Evolutionary conservation across 164 flowering plant species (phyloP).

Genomic region (Sedum album): DNA sequence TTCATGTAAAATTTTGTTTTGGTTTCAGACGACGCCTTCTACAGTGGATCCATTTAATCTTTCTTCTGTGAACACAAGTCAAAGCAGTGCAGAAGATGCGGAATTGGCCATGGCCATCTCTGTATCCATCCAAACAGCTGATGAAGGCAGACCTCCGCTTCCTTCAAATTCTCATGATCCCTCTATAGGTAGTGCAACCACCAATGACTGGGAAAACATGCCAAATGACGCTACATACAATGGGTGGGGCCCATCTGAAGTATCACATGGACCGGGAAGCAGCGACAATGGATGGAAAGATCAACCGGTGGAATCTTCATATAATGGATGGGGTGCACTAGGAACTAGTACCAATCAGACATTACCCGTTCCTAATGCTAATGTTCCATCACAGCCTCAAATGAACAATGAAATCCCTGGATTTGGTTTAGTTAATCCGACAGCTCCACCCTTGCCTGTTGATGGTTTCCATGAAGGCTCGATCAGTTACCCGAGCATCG

Average conservation of each 20-base stretch:
- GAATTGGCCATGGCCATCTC: constrained; percentile 13
- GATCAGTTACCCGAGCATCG: constrained; percentile 12
- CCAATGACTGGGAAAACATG: constrained; percentile 9
- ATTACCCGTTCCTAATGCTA: not conserved
- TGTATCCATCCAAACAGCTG: constrained; percentile 12
- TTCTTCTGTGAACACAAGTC: constrained; percentile 7
- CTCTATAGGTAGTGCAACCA: constrained; percentile 2
- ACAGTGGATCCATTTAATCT: not conserved
- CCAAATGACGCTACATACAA: not conserved
- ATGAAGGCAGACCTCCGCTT: constrained; percentile 3
- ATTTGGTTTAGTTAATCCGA: constrained; percentile 1
- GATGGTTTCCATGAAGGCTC: constrained; percentile 12
- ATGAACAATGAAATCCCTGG: not conserved
- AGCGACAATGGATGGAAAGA: constrained; percentile 17
- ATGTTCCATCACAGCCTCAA: not conserved
- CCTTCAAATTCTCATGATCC: not conserved
- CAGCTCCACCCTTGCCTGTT: constrained; percentile 13
- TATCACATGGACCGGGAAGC: constrained; percentile 8
- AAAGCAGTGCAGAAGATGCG: constrained; percentile 10
- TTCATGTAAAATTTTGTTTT: not conserved
- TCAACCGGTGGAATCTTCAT: constrained; percentile 13
- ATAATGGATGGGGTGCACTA: constrained; percentile 22
- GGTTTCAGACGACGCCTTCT: constrained; percentile 7
- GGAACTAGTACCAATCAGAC: constrained; percentile 1
- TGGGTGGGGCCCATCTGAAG: constrained; percentile 15